Evolutionary conservation across 2,329 filamentous ascomycete genomes (phyloP).

Genomic region (Grosmannia clavigera): DNA sequence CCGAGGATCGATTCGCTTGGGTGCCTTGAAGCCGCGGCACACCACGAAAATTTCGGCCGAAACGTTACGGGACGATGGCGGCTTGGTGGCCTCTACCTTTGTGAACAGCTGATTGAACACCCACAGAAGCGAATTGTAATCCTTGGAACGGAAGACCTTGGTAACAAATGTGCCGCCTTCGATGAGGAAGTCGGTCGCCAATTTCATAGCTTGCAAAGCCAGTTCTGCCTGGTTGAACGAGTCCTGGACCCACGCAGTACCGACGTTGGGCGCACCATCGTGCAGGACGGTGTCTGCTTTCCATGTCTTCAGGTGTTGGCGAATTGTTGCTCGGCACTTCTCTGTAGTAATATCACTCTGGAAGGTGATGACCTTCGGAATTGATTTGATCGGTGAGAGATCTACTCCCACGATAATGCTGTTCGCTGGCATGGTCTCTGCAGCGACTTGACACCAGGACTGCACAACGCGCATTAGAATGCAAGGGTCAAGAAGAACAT

Average conservation of each 20-base stretch:
- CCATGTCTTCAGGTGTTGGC: slow-evolving; percentile 85
- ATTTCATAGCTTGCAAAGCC: slow-evolving; percentile 76
- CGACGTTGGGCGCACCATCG: slow-evolving; percentile 94
- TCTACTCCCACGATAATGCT: slow-evolving; percentile 92
- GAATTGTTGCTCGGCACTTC: slow-evolving; percentile 82
- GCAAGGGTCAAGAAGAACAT: not conserved
- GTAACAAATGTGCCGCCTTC: slow-evolving; percentile 91
- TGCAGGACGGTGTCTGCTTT: slow-evolving; percentile 93
- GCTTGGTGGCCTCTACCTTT: slow-evolving; percentile 95
- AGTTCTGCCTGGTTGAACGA: slow-evolving; percentile 96
- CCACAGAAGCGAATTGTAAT: slow-evolving; percentile 93
- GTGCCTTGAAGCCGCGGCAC: slow-evolving; percentile 87
- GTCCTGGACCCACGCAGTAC: slow-evolving; percentile 96
- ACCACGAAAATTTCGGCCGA: slow-evolving; percentile 98
- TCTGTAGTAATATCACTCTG: slow-evolving; percentile 97
- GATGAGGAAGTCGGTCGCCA: slow-evolving; percentile 84
- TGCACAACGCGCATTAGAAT: slow-evolving; percentile 23
- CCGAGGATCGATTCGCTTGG: slow-evolving; percentile 82
- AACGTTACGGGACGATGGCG: slow-evolving; percentile 87
- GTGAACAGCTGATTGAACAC: slow-evolving; percentile 94
- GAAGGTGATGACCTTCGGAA: slow-evolving; percentile 87
- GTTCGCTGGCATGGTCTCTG: slow-evolving; percentile 83
- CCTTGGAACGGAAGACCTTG: slow-evolving; percentile 94
- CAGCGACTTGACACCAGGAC: slow-evolving; percentile 94
- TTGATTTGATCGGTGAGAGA: slow-evolving; percentile 87